A percentile compares a stretch with the other conserved stretches of the same genome.
These are phyloP conservation scores for Talaromyces sp. DNA, from an alignment of 2,329 filamentous ascomycete genomes.

Conservation along the genomic window DNA sequence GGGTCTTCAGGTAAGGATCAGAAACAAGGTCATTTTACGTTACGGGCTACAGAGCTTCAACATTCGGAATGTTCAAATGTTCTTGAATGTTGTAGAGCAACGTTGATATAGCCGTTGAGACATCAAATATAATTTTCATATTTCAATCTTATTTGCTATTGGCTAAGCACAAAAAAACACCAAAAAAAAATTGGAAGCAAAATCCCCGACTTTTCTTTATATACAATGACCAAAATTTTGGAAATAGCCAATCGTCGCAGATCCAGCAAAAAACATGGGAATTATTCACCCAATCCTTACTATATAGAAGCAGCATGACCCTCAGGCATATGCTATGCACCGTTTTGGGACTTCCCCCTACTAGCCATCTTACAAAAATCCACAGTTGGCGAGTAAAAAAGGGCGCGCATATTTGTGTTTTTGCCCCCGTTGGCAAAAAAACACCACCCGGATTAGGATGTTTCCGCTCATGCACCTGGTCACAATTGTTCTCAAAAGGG, in stretches of 20 bases:
- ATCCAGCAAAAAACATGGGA: neutral
- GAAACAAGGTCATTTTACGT: neutral
- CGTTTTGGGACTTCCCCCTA: neutral
- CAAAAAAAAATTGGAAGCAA: neutral
- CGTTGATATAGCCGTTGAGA: too few species aligned
- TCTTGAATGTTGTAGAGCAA: too few species aligned
- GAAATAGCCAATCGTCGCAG: neutral
- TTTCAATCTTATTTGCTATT: neutral
- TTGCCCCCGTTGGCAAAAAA: neutral
- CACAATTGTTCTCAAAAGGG: neutral
- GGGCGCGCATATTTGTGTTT: neutral
- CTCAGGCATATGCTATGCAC: neutral
- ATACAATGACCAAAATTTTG: neutral
- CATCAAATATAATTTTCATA: neutral
- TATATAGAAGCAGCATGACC: neutral
- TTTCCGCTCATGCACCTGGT: neutral
- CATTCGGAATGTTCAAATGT: too few species aligned
- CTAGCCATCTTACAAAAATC: neutral
- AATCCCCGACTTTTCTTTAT: neutral
- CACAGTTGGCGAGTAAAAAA: neutral
- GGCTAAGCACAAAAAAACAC: neutral
- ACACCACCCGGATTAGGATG: slow-evolving; percentile 1
- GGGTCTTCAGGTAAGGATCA: neutral
- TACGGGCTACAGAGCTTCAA: neutral
- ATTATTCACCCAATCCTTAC: neutral